Base-by-base conservation (phyloP, 2,329 filamentous ascomycete species). In the Coniosporium tulheliwenetii region DNA sequence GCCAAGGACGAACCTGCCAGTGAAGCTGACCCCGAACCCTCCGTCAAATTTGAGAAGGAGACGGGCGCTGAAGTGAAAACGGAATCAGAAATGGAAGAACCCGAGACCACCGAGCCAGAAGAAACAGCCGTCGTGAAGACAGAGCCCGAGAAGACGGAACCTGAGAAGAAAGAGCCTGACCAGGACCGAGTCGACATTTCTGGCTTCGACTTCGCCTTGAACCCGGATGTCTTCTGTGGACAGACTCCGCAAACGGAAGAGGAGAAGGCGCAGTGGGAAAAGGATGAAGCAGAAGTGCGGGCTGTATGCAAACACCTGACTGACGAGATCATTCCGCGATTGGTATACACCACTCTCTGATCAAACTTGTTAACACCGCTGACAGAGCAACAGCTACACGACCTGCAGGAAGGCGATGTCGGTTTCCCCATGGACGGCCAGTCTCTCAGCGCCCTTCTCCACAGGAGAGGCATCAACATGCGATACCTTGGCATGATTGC, bases 341-440 rank as follows among this genome's bases (percentile, higher is more conserved):
- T 98, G 43, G 64, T 58, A 52, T 30, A 45, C 43, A 37, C 32
- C 8, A 36, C 10, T 26, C 5, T 3, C 8, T 29, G 16, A 29
- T 36, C 36, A 16, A 29, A 5, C 30, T 26, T 7, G 5, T 30
- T n/a, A 26, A 10, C n/a, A 19, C 16, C 8, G 26, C 38, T 45
- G 19, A 46, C 19, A 10, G n/a, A 30, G 15, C 19, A 30, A 26
- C 32, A 51, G 54, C 63, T 96, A 43, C 78, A 81, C 46, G 89
- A 98, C 53, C 73, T 98, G 43, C 81, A 82, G 55, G 85, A 93
- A 48, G 87, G 85, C 5, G 89, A 98, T 50, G 81, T 94, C 49
- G 91, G 89, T 52, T 96, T 96, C 67, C 91, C 91, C 10, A 95
- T 96, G 85, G 93, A 98, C 52, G 91, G 91, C n/a, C 76, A 83